Evolutionary conservation across 129 eudicot species (phyloP).

Genomic region (Tagetes patula): DNA sequence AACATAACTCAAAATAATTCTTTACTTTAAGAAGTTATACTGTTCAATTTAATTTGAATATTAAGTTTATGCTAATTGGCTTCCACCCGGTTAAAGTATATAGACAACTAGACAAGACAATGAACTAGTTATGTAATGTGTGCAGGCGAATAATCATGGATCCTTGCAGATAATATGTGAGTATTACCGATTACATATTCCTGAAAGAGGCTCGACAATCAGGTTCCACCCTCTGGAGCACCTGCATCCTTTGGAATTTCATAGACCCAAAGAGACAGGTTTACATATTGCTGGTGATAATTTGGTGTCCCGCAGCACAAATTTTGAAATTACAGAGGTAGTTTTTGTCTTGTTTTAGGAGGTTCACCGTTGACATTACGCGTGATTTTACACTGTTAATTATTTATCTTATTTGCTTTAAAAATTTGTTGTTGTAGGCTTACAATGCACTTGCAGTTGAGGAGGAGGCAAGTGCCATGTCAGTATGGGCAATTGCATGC

Average conservation of each 20-base stretch:
- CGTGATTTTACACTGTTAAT: neutral
- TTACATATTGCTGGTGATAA: slow-evolving; percentile 72
- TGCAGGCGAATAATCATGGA: slow-evolving; percentile 79
- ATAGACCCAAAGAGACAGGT: slow-evolving; percentile 69
- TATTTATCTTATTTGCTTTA: neutral
- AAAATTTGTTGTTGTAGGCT: slow-evolving; percentile 44
- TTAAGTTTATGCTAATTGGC: neutral
- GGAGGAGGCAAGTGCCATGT: slow-evolving; percentile 92
- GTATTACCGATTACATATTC: slow-evolving; percentile 66
- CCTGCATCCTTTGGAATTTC: slow-evolving; percentile 77
- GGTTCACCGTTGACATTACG: neutral
- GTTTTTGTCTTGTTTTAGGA: neutral
- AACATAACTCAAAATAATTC: neutral
- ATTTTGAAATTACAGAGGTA: slow-evolving; percentile 89
- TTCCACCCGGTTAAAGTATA: neutral
- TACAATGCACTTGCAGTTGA: slow-evolving; percentile 76
- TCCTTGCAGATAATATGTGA: slow-evolving; percentile 83
- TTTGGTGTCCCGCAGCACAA: slow-evolving; percentile 64
- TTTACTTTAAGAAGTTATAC: neutral
- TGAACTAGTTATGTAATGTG: slow-evolving; percentile 1
- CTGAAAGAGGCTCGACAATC: slow-evolving; percentile 73
- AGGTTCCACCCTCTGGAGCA: slow-evolving; percentile 90
- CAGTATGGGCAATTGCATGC: slow-evolving; percentile 89
- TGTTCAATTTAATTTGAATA: neutral
- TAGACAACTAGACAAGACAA: neutral